phyloP scores from a whole-genome alignment of 192 early-diverging fungal species.

The Anaeromyces robustus region DNA sequence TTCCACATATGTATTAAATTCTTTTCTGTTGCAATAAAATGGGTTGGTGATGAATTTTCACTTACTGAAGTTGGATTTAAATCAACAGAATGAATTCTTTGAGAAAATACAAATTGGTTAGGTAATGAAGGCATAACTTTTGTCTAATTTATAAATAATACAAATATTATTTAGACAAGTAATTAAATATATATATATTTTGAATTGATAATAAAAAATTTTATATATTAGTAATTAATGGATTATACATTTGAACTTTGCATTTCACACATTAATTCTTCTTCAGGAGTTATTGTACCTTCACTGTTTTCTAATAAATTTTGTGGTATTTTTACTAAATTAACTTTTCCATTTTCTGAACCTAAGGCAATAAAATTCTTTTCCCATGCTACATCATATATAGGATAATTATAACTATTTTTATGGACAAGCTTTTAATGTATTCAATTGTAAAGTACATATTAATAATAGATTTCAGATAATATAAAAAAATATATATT shows the following conservation, averaged over 20 bases:
- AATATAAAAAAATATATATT: too few species aligned
- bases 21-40: slow-evolving; percentile 18
- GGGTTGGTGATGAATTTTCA: background rate
- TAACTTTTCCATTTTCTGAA: background rate
- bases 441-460: too few species aligned
- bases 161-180: too few species aligned
- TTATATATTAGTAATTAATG: background rate
- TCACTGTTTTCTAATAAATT: background rate
- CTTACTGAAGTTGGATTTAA: slow-evolving; percentile 13
- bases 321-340: background rate
- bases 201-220: too few species aligned
- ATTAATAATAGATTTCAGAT: too few species aligned
- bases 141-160: background rate
- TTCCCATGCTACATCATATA: background rate
- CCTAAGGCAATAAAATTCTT: background rate
- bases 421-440: background rate
- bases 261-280: background rate
- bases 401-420: background rate
- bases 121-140: background rate
- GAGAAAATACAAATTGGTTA: background rate
- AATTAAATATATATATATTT: too few species aligned
- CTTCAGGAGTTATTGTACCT: background rate
- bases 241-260: background rate
- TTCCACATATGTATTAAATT: slow-evolving; percentile 15
- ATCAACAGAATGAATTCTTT: slow-evolving; percentile 13